These are phyloP conservation scores for Suhomyces chickasaworum DNA, from an alignment of 1,139 yeast species.

Conservation along the genomic window DNA sequence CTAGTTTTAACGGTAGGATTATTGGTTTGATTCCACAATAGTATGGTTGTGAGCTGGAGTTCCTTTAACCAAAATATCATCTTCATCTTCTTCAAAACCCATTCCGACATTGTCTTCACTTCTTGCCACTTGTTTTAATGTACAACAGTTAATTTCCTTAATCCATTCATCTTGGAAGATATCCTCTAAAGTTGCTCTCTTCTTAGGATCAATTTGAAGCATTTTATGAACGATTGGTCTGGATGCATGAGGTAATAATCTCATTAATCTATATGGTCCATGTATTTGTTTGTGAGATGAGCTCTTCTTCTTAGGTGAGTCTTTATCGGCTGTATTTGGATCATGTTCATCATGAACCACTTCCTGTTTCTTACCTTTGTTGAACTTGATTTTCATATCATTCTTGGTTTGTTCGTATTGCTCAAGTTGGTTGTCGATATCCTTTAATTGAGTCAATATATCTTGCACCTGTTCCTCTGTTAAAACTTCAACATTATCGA, in stretches of 20 bases:
- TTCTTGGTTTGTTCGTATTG: constrained; percentile 40
- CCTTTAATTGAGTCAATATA: constrained; percentile 35
- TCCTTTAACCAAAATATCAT: constrained; percentile 41
- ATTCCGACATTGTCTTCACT: constrained; percentile 29
- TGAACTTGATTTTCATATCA: constrained; percentile 38
- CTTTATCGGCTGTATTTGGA: constrained; percentile 11
- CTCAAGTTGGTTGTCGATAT: constrained; percentile 42
- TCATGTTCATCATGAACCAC: constrained; percentile 3
- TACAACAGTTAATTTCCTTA: constrained; percentile 53
- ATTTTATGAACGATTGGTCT: constrained; percentile 76
- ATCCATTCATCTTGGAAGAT: constrained; percentile 76
- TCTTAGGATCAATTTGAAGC: constrained; percentile 66
- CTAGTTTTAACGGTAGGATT: background rate
- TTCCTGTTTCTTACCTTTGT: constrained; percentile 21
- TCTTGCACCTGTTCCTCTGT: constrained; percentile 38
- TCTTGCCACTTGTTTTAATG: constrained; percentile 31
- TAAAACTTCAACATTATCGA: constrained; percentile 31
- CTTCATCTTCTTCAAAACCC: constrained; percentile 43
- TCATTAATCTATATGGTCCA: constrained; percentile 88
- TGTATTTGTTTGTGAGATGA: constrained; percentile 47
- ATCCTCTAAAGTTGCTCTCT: constrained; percentile 70
- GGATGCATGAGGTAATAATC: constrained; percentile 84
- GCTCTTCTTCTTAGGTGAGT: constrained; percentile 29
- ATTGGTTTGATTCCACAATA: constrained; percentile 22
- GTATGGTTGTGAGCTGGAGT: constrained; percentile 47